Percentiles rank a stretch among this genome's conserved stretches.
Evolutionary conservation across 2,329 filamentous ascomycete species (phyloP).

Genomic region (Fusarium dlaminii): DNA sequence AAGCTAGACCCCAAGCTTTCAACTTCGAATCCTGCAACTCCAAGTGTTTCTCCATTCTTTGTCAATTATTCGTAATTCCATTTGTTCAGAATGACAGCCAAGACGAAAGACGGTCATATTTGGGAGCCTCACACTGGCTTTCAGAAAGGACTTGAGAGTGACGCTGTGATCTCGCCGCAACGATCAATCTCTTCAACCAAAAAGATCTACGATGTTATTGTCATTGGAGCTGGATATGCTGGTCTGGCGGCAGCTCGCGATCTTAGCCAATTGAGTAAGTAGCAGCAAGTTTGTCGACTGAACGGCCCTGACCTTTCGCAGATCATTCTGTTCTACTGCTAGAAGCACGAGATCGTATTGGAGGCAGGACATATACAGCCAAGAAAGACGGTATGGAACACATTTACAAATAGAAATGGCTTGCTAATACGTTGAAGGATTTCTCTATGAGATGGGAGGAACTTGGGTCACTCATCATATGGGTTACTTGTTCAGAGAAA

Average conservation of each 20-base stretch:
- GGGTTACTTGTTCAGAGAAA: neutral
- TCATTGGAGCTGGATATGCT: neutral
- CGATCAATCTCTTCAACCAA: neutral
- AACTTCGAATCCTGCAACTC: neutral
- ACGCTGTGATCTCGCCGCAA: neutral
- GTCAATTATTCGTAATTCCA: fast-evolving
- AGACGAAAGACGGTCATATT: neutral
- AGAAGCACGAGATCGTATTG: neutral
- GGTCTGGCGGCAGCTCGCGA: neutral
- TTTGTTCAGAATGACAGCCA: neutral
- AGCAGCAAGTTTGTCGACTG: fast-evolving
- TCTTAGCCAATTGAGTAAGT: neutral
- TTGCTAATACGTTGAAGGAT: neutral
- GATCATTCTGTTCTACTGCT: neutral
- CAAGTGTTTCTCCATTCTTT: neutral
- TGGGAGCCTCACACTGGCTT: neutral
- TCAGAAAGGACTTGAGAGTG: neutral
- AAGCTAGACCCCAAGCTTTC: neutral
- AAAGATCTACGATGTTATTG: neutral
- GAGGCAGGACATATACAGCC: neutral
- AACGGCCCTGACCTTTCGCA: fast-evolving
- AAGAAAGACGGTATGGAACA: neutral
- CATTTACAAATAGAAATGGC: neutral
- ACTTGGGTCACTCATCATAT: neutral
- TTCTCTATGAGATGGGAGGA: neutral